These are phyloP conservation scores for Leucocoprinus sp. DNA, from an alignment of 768 basidiomycete species.

Conservation along the genomic window DNA sequence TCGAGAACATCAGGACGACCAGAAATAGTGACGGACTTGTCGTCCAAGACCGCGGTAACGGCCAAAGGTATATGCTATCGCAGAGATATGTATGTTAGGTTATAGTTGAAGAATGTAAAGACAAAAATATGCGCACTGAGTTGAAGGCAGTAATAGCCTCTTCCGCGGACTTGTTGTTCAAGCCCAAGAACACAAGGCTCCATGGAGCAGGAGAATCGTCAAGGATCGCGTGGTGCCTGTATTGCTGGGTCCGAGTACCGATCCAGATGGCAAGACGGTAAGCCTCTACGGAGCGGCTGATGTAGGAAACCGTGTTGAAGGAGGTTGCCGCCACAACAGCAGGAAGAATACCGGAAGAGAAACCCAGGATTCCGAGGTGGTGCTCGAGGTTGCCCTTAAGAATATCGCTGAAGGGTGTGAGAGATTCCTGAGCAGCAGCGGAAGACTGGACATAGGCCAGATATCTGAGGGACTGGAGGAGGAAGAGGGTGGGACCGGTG, in stretches of 20 bases:
- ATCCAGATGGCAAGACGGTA: slow-evolving; percentile 49
- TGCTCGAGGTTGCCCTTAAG: slow-evolving; percentile 27
- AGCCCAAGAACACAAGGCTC: slow-evolving; percentile 32
- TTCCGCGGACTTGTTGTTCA: slow-evolving; percentile 17
- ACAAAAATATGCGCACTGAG: slow-evolving; percentile 11
- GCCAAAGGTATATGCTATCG: slow-evolving; percentile 23
- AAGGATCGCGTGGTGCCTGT: slow-evolving; percentile 15
- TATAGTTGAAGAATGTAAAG: slow-evolving; percentile 4
- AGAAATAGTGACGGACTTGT: slow-evolving; percentile 41
- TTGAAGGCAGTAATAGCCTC: slow-evolving; percentile 14
- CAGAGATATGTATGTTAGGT: slow-evolving; percentile 10
- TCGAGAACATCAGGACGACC: slow-evolving; percentile 41
- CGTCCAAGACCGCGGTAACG: slow-evolving; percentile 42
- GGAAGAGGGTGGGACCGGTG: slow-evolving; percentile 36
- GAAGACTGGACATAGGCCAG: slow-evolving; percentile 28
- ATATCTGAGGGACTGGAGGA: slow-evolving; percentile 43
- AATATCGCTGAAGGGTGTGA: slow-evolving; percentile 19
- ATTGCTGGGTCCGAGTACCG: slow-evolving; percentile 34
- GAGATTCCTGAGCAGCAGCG: slow-evolving; percentile 3
- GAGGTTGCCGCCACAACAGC: slow-evolving; percentile 47
- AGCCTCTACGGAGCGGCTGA: slow-evolving; percentile 36
- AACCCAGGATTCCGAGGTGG: slow-evolving; percentile 35
- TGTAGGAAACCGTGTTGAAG: slow-evolving; percentile 28
- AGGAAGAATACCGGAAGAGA: slow-evolving; percentile 50
- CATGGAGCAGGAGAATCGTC: slow-evolving; percentile 26